Base-by-base conservation (phyloP, 352 stramenopile species). In the Aphanomyces astaci region DNA sequence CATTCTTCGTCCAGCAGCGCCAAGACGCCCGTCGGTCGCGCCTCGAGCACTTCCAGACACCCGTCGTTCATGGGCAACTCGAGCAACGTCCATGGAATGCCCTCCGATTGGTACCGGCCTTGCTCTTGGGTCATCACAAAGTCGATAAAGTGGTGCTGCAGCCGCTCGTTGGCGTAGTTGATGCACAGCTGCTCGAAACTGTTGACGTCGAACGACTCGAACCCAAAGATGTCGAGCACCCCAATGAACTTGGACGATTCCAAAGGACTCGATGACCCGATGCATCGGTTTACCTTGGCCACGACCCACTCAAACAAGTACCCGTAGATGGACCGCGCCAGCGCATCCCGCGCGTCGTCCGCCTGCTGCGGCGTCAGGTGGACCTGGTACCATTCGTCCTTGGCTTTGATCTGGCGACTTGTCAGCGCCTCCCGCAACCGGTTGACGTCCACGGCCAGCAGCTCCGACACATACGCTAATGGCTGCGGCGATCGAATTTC, bases 281-380 rank as follows among this genome's bases (percentile, higher is more conserved):
- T 53, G 51, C 62, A 68, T 15, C n/a, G 13, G n/a, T 72, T 72
- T 1, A 72, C 45, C 36, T 68, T 57, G 46, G 80, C 74, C 39
- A 96, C 88, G 72, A 97, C 82, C 66, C 81, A 90, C 17, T 83
- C 75, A 75, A 98, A 98, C 19, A 97, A 70, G n/a, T 78, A 75
- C 25, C 74, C 80, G 64, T 97, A 98, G 1, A 90, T 80, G 17
- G 87, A 84, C 71, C 96, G 96, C 49, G 88, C 84, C 4, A 96
- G 71, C 9, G 87, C 87, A 70, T 94, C 85, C 22, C 84, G 71
- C 11, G 81, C 84, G 65, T 92, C 89, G 13, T 72, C 71, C 71
- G 40, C 87, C 63, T 86, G 81, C 33, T 67, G 78, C 3, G 78
- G 69, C 9, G 78, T 73, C 63, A 62, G 40, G 25, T 73, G 71